Base-by-base conservation (phyloP, 257 asterid genomes). In the Petunia secreta region DNA sequence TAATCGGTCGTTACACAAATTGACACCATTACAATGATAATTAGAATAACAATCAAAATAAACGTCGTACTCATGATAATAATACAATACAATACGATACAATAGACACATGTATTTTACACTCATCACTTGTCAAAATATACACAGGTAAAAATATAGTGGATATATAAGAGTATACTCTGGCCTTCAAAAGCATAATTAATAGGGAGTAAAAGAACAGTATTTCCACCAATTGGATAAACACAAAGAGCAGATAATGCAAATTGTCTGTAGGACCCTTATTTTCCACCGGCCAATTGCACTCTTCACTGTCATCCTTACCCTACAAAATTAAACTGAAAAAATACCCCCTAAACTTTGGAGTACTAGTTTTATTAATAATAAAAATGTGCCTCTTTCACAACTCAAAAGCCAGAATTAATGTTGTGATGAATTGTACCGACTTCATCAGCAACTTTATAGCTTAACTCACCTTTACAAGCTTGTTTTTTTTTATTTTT, bases 361-460 rank as follows among this genome's bases (percentile, higher is more conserved):
- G 77, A 69, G 77, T 46, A 46, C 46, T 25, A 25, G 16, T 46
- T 69, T 25, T 44, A 46, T 52, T 25, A 25, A 25, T 25, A 25
- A 25, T 25, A 25, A 25, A 15, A 3, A 13, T 58, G 63, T 43
- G 69, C 54, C 81, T 50, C 76, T 65, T 54, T 65, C 73, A 64
- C 2, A 8, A 54, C 63, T 81, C 77, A 81, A 75, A 81, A 81
- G 81, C 63, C 81, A 76, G 50, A 75, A 69, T 25, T 46, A 69
- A 69, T 66, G 50, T 14, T 62, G 11, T 65, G 52, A 65, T 14
- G 16, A 39, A 14, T 65, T 40, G 41, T 40, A 40, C 53, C 15
- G 75, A 40, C 75, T 66, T 40, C 53, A 14, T 14, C 37, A 66
- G 14, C 46, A 8, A 37, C 34, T 71, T 71, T 48, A 71, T 25